Evolutionary conservation across 495 filamentous ascomycete species (phyloP), one percentile per base, ranked within the genome.

Genomic region (Chaetomium fimeti): DNA sequence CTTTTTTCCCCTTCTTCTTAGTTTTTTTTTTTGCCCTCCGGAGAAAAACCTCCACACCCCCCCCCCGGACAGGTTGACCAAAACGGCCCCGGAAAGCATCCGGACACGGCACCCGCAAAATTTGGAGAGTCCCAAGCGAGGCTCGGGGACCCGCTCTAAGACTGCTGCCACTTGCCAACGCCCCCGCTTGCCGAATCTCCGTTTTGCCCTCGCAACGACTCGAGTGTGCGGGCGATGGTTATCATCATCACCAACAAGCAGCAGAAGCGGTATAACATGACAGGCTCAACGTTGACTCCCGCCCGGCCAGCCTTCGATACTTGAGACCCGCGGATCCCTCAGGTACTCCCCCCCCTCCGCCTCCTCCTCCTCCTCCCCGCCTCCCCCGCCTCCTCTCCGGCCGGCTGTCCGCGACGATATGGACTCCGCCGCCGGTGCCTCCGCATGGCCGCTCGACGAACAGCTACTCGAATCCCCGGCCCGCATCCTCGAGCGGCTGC

Each of bases 401-500:
- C 18, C 40, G 13, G 40, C 54, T 63, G 18, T 32, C n/a, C 53
- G 20, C 53, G 28, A 36, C 20, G 36, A 61, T 66, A 84, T 84
- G 83, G 81, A 83, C 65, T 77, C 75, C 62, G 70, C 76, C 69
- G 72, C 73, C 61, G 80, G 82, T 62, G 76, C 74, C 64, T 70
- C 76, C 69, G 71, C 73, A 53, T 71, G 69, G 67, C 68, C 82
- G 67, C 79, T 77, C 69, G 85, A 89, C 66, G 87, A 89, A 74
- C 77, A 85, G 71, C 76, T 84, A 70, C 81, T 87, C 72, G 84
- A 88, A 68, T 86, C 87, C 64, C 88, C 89, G 42, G 76, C 85
- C 63, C 84, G 87, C 64, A 84, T 93, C 56, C 88, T 88, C 62
- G 88, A 92, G 77, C 81, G 90, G 53, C 78, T 93, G 67, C 82